Evolutionary conservation across 139 green algal species (phyloP).

Genomic region (Coccomyxa sp.): DNA sequence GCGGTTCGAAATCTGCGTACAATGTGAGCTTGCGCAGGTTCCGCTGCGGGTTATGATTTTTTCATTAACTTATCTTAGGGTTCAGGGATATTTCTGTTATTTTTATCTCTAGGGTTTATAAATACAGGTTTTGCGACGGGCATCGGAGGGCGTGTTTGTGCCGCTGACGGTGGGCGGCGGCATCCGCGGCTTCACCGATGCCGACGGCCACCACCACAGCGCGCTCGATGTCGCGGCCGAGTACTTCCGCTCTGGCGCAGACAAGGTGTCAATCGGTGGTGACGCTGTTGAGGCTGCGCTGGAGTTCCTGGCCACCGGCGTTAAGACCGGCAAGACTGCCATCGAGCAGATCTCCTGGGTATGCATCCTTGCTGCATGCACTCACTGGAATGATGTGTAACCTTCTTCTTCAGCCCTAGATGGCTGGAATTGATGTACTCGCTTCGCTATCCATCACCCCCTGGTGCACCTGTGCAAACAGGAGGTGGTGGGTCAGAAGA

Average conservation of each 20-base stretch:
- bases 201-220: conserved; percentile 63
- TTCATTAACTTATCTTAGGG: too few species aligned
- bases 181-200: conserved; percentile 91
- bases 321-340: conserved; percentile 55
- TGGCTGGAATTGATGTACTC: too few species aligned
- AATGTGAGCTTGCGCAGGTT: too few species aligned
- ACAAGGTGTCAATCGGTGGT: conserved; percentile 97
- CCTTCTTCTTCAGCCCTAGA: too few species aligned
- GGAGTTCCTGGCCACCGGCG: conserved; percentile 41
- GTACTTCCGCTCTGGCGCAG: conserved; percentile 95
- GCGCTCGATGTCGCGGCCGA: conserved; percentile 91
- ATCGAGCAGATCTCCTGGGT: conserved; percentile 96
- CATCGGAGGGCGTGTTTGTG: conserved; percentile 95
- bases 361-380: neutral
- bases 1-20: too few species aligned
- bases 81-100: too few species aligned
- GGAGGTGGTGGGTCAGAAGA: too few species aligned
- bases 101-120: too few species aligned
- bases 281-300: conserved; percentile 80
- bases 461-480: too few species aligned
- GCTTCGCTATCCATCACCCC: too few species aligned
- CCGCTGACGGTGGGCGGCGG: conserved; percentile 96
- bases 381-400: too few species aligned
- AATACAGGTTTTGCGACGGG: conserved; percentile 51
- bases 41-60: too few species aligned